Base-by-base conservation (phyloP, 1,139 yeast species). In the Saccharomyces hybrid region DNA sequence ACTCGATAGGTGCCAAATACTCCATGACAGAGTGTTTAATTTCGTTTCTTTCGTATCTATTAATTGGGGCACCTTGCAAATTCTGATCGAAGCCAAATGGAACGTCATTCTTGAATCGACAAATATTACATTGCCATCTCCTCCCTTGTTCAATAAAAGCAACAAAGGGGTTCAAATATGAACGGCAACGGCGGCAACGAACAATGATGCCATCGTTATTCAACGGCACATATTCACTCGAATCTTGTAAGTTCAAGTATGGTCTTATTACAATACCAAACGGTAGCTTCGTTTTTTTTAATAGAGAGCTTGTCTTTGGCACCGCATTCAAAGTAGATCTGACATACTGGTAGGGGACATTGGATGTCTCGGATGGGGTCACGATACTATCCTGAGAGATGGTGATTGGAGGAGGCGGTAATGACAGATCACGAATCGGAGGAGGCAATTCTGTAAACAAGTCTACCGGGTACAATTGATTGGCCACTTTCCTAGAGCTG, bases 141-240 rank as follows among this genome's bases (percentile, higher is more conserved):
- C 84, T 80, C 51, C 90, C 89, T 62, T 84, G 83, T 64, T 88
- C 91, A 49, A 84, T 77, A 66, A 91, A 83, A 49, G 83, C 79
- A 54, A 88, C 85, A 68, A 88, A 93, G 13, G 98, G 96, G 68
- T 93, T 93, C 73, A 93, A 85, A 75, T 93, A 95, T 41, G 95
- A 83, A 69, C 99, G 85, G 77, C 99, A 93, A 69, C 99, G 87
- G 70, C 98, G 90, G 77, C 99, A 93, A 73, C 99, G 86, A 55
- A 90, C 80, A 60, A 93, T 86, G 47, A 83, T 73, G 32, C 91
- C 81, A 70, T 93, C 98, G 41, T 78, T 74, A 49, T 89, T 85
- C 42, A 87, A 82, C 1, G 95, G 90, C 13, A 91, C 79, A 6
- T 83, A 80, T 61, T 81, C 88, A 46, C 81, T 82, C 11, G 78